phyloP scores from a whole-genome alignment of 306 rosid genomes.

The Acacia acuminata region DNA sequence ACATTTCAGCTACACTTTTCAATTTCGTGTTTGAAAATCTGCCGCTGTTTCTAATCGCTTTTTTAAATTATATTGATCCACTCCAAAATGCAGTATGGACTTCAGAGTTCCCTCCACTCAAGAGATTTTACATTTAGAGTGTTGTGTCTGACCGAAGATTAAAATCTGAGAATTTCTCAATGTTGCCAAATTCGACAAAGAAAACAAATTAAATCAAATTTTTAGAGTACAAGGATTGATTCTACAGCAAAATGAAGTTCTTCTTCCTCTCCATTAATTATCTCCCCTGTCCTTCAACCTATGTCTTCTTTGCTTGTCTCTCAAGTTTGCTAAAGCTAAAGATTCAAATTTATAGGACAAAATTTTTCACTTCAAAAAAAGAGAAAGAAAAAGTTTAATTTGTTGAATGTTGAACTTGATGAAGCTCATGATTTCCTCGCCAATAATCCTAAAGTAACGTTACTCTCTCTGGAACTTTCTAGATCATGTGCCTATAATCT shows the following conservation, averaged over 20 bases:
- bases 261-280: not conserved
- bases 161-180: not conserved
- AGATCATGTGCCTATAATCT: constrained; percentile 66
- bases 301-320: constrained; percentile 20
- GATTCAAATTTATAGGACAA: constrained; percentile 50
- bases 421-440: not conserved
- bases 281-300: constrained; percentile 37
- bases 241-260: constrained; percentile 35
- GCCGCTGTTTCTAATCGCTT: not conserved
- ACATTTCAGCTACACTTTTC: not conserved
- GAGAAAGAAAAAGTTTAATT: not conserved
- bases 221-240: constrained; percentile 16
- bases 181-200: constrained; percentile 31
- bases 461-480: constrained; percentile 43
- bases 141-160: not conserved
- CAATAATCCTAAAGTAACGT: constrained; percentile 44
- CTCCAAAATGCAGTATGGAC: too few relatives aligned
- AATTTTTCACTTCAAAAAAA: constrained; percentile 24
- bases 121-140: too few relatives aligned
- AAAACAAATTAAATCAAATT: constrained; percentile 20
- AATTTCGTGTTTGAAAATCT: not conserved
- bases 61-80: too few relatives aligned
- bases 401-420: constrained; percentile 24
- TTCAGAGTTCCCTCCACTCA: too few relatives aligned
- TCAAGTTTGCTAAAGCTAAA: constrained; percentile 34